Conservation (phyloP, 768 basidiomycete species). For the Neoboletus magnificus region DNA sequence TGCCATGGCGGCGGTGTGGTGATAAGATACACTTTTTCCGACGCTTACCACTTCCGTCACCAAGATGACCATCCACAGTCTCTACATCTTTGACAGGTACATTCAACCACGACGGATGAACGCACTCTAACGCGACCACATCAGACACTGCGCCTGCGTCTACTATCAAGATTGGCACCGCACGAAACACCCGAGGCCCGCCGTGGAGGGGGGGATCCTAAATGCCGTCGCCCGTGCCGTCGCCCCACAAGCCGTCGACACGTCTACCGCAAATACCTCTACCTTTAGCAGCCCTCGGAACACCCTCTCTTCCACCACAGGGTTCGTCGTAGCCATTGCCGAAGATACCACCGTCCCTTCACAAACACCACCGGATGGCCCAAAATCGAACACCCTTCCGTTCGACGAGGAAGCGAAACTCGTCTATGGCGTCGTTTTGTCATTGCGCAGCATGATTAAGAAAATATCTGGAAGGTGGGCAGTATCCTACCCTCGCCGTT, state of each 20-base stretch:
- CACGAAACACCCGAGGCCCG: slow-evolving; percentile 66
- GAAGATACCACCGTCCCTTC: slow-evolving; percentile 39
- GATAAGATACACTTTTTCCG: background rate
- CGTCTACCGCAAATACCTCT: slow-evolving; percentile 35
- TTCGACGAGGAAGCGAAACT: slow-evolving; percentile 98
- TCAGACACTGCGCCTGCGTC: slow-evolving; percentile 85
- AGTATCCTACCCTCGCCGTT: background rate
- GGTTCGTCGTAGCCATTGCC: slow-evolving; percentile 62
- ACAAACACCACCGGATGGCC: slow-evolving; percentile 8
- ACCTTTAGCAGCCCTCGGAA: slow-evolving; percentile 58
- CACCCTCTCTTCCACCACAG: slow-evolving; percentile 60
- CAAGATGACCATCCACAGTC: slow-evolving; percentile 81
- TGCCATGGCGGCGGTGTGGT: slow-evolving; percentile 4
- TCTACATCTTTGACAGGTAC: slow-evolving; percentile 91
- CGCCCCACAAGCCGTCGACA: slow-evolving; percentile 32
- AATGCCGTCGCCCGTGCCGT: slow-evolving; percentile 78
- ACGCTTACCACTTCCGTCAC: no score
- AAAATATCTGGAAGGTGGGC: slow-evolving; percentile 78
- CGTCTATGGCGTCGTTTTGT: slow-evolving; percentile 93
- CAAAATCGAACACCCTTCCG: slow-evolving; percentile 56
- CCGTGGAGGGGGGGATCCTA: slow-evolving; percentile 69
- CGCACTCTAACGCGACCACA: background rate
- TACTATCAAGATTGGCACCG: slow-evolving; percentile 98
- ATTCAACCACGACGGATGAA: background rate
- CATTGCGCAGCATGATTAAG: slow-evolving; percentile 90